A percentile compares a stretch with the other conserved stretches of the same genome.
These are phyloP conservation scores for Patellifolia procumbens DNA, from an alignment of 179 eudicot genomes.

Conservation along the genomic window DNA sequence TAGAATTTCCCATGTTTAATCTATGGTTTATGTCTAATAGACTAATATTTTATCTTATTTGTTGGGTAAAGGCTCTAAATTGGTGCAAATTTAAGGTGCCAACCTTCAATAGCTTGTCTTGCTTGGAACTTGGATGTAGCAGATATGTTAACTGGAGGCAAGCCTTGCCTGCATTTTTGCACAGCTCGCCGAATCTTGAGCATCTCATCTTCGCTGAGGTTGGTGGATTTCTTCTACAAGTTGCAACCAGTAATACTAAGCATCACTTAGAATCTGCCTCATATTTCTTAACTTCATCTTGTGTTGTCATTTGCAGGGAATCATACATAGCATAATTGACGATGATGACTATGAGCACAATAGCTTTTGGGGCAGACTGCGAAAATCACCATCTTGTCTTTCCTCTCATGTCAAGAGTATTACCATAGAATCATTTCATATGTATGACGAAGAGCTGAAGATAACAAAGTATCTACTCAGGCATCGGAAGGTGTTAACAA, in stretches of 20 bases:
- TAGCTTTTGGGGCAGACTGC: slow-evolving; percentile 22
- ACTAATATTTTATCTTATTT: neutral
- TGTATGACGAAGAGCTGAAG: slow-evolving; percentile 5
- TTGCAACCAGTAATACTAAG: neutral
- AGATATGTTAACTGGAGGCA: neutral
- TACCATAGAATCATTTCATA: neutral
- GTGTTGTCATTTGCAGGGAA: neutral
- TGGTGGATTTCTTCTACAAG: neutral
- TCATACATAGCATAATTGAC: neutral
- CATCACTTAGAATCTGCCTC: neutral
- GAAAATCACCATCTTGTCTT: slow-evolving; percentile 8
- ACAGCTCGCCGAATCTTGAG: slow-evolving; percentile 13
- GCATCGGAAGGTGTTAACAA: slow-evolving; percentile 8
- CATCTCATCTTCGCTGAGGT: slow-evolving; percentile 9
- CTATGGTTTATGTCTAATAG: neutral
- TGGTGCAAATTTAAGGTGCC: slow-evolving; percentile 12
- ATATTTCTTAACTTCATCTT: neutral
- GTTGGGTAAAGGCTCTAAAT: neutral
- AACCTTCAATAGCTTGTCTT: slow-evolving; percentile 21
- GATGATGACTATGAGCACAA: slow-evolving; percentile 1
- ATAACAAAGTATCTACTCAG: slow-evolving; percentile 10
- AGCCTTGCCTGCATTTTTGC: slow-evolving; percentile 1
- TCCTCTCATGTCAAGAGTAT: slow-evolving; percentile 5
- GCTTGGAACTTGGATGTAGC: slow-evolving; percentile 15
- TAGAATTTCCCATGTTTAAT: too few relatives aligned